Evolutionary conservation across 2,329 filamentous ascomycete species (phyloP).

Genomic region (Davidsoniella australis): DNA sequence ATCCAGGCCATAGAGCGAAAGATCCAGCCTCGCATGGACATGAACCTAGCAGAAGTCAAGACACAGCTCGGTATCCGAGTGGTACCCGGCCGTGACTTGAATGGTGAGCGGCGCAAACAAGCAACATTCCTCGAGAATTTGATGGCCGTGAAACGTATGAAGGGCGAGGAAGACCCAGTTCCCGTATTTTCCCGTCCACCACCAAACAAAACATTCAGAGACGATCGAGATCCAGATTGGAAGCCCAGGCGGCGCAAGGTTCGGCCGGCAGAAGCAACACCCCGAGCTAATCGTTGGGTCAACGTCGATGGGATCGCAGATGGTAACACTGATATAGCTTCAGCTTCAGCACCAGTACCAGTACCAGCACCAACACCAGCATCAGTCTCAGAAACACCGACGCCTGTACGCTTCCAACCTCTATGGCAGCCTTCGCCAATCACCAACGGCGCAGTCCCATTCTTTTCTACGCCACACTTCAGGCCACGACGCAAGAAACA

Average conservation of each 20-base stretch:
- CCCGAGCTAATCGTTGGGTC: not conserved
- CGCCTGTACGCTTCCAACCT: constrained; percentile 19
- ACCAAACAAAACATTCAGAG: constrained; percentile 24
- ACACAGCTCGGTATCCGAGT: constrained; percentile 28
- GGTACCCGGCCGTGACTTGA: constrained; percentile 28
- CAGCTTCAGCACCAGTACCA: too few relatives aligned
- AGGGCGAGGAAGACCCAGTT: constrained; percentile 48
- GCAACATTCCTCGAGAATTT: constrained; percentile 47
- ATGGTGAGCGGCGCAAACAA: constrained; percentile 30
- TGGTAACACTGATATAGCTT: not conserved
- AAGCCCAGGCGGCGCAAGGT: constrained; percentile 13
- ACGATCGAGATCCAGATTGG: constrained; percentile 25
- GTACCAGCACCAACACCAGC: not conserved
- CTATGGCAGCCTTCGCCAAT: constrained; percentile 15
- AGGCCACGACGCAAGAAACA: constrained; percentile 9
- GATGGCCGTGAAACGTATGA: constrained; percentile 45
- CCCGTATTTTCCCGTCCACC: constrained; percentile 38
- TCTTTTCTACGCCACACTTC: constrained; percentile 10
- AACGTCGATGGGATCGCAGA: not conserved
- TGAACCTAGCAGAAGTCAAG: constrained; percentile 19
- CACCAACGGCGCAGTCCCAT: constrained; percentile 3
- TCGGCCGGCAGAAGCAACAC: not conserved
- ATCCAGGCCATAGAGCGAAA: constrained; percentile 50
- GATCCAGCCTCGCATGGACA: constrained; percentile 29
- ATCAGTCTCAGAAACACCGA: constrained; percentile 11